These are phyloP conservation scores for Septoria linicola DNA, from an alignment of 2,329 filamentous ascomycete species.

Conservation along the genomic window DNA sequence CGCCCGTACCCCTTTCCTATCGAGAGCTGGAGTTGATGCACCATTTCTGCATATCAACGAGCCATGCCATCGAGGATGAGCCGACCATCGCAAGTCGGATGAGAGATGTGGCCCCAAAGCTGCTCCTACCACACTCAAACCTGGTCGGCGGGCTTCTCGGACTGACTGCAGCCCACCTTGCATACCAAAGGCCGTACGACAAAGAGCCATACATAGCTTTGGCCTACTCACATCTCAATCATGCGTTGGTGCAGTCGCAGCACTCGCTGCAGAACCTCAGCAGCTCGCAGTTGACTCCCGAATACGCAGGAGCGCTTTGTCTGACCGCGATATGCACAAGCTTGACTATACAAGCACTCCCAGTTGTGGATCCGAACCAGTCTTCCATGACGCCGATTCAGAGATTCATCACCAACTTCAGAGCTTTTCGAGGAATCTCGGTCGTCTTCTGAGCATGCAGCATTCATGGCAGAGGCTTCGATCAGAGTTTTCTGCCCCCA, in stretches of 20 bases:
- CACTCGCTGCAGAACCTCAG: neutral
- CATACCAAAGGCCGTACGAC: conserved; percentile 2
- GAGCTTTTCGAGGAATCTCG: conserved; percentile 5
- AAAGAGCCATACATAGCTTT: neutral
- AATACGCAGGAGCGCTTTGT: conserved; percentile 2
- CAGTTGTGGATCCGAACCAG: conserved; percentile 4
- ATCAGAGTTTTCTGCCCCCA: conserved; percentile 4
- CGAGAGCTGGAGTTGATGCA: conserved; percentile 9
- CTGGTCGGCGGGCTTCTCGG: conserved; percentile 5
- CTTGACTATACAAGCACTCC: conserved; percentile 5
- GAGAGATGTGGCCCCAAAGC: conserved; percentile 1
- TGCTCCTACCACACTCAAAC: neutral
- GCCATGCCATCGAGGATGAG: conserved; percentile 3
- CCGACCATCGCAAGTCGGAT: conserved; percentile 1
- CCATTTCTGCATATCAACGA: conserved; percentile 4
- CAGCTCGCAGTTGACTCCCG: neutral
- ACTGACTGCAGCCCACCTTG: conserved; percentile 3
- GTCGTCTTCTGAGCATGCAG: conserved; percentile 8
- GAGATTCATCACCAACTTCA: conserved; percentile 6
- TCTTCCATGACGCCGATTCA: neutral
- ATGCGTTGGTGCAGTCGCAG: conserved; percentile 7
- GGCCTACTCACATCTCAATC: conserved; percentile 5
- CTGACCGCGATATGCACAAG: conserved; percentile 5
- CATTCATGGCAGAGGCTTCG: conserved; percentile 7
- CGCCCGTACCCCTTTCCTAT: neutral